These are phyloP conservation scores for Pugionium cornutum DNA, from an alignment of 345 rosid species.

Conservation along the genomic window DNA sequence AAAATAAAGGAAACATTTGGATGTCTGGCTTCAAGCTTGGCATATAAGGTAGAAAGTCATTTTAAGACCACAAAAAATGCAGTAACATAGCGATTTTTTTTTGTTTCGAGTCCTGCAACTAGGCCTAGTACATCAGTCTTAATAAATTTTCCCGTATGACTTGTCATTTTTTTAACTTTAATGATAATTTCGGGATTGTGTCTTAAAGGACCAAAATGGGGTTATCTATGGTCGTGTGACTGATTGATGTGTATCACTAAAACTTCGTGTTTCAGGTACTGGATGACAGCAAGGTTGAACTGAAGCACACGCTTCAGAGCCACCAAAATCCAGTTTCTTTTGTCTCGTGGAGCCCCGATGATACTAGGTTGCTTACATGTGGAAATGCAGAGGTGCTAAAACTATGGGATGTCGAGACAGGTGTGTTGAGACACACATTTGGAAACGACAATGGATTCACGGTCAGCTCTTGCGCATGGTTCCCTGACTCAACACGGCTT, in stretches of 20 bases:
- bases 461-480: conserved; percentile 95
- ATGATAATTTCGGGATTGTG: background rate
- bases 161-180: background rate
- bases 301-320: conserved; percentile 60
- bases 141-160: background rate
- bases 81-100: background rate
- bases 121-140: conserved; percentile 5
- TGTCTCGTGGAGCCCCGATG: conserved; percentile 92
- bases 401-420: conserved; percentile 93
- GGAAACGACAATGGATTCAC: conserved; percentile 74
- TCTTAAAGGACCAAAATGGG: background rate
- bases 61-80: background rate
- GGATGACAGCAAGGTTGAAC: conserved; percentile 55
- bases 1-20: conserved; percentile 9
- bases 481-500: conserved; percentile 84
- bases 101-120: background rate
- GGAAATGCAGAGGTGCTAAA: conserved; percentile 80
- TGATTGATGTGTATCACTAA: conserved; percentile 8
- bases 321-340: conserved; percentile 80
- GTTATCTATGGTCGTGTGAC: conserved; percentile 3
- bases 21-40: conserved; percentile 26
- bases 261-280: conserved; percentile 53
- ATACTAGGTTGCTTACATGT: conserved; percentile 74
- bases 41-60: conserved; percentile 33
- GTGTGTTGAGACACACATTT: conserved; percentile 83